Conservation (phyloP, 1,284 basidiomycete species). For the Anthracocystis walkeri region DNA sequence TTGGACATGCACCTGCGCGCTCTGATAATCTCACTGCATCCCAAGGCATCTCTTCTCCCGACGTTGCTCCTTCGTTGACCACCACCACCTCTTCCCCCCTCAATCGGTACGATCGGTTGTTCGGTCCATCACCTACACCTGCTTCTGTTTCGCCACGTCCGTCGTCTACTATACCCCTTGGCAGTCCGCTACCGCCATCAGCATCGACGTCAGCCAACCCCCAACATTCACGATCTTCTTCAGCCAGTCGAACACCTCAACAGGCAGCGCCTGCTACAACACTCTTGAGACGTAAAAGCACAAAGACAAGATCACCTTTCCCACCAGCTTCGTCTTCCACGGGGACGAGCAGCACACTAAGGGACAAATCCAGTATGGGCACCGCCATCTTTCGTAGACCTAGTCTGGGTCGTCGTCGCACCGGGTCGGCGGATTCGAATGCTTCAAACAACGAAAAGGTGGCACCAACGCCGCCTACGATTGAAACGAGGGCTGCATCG, state of each 20-base stretch:
- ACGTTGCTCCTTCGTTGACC: slow-evolving; percentile 6
- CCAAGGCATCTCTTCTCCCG: background rate
- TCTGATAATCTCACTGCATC: slow-evolving; percentile 6
- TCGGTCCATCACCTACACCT: slow-evolving; percentile 10
- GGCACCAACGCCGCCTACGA: slow-evolving; percentile 11
- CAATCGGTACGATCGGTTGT: slow-evolving; percentile 33
- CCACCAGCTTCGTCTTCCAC: slow-evolving; percentile 45
- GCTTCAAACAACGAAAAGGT: background rate
- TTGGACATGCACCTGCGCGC: slow-evolving; percentile 30
- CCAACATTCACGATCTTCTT: background rate
- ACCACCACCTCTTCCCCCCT: background rate
- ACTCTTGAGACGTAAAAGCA: slow-evolving; percentile 21
- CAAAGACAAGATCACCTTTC: slow-evolving; percentile 17
- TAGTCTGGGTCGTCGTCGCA: slow-evolving; percentile 37
- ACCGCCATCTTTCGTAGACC: slow-evolving; percentile 30
- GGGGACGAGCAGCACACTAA: slow-evolving; percentile 28
- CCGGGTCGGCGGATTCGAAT: slow-evolving; percentile 23
- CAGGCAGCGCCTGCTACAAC: slow-evolving; percentile 2
- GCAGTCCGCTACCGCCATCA: slow-evolving; percentile 6
- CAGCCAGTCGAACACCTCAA: background rate
- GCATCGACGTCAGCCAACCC: background rate
- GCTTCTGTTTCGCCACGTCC: slow-evolving; percentile 16
- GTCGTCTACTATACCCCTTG: background rate
- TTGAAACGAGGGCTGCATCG: background rate
- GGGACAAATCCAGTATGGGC: slow-evolving; percentile 31